Conservation (phyloP, 805 yeast species). For the Myxozyma neotropica region DNA sequence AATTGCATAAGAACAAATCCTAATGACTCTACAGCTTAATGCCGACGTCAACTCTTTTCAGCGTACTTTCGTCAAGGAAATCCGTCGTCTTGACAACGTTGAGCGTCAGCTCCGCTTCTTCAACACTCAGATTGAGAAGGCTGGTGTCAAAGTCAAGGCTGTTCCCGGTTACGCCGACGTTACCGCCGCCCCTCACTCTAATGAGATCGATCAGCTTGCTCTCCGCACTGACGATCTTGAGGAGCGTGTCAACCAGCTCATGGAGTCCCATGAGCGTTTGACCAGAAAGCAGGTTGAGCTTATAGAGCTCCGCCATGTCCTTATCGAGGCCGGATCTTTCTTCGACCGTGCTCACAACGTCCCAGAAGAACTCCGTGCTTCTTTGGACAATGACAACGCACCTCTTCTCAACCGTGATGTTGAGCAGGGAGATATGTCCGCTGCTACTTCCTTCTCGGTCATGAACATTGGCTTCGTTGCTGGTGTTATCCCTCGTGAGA, state of each 20-base stretch:
- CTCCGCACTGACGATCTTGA: conserved; percentile 69
- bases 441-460: conserved; percentile 27
- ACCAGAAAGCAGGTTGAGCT: conserved; percentile 63
- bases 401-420: conserved; percentile 47
- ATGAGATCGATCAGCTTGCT: conserved; percentile 72
- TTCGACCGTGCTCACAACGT: conserved; percentile 43
- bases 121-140: conserved; percentile 39
- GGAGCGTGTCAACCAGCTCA: conserved; percentile 70
- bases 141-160: conserved; percentile 41
- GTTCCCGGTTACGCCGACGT: conserved; percentile 48
- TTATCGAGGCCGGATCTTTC: conserved; percentile 53
- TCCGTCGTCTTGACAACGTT: conserved; percentile 79
- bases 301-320: conserved; percentile 69
- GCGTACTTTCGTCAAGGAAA: conserved; percentile 85
- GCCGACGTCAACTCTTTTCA: conserved; percentile 80
- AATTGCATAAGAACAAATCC: background rate
- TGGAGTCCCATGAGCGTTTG: conserved; percentile 67
- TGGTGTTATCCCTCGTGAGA: conserved; percentile 78
- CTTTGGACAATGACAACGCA: conserved; percentile 44
- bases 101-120: conserved; percentile 73
- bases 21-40: conserved; percentile 51
- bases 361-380: conserved; percentile 42
- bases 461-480: conserved; percentile 58
- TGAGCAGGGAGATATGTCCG: conserved; percentile 34
- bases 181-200: conserved; percentile 49